Evolutionary conservation across 768 basidiomycete species (phyloP).

Genomic region (Russula brevipes): DNA sequence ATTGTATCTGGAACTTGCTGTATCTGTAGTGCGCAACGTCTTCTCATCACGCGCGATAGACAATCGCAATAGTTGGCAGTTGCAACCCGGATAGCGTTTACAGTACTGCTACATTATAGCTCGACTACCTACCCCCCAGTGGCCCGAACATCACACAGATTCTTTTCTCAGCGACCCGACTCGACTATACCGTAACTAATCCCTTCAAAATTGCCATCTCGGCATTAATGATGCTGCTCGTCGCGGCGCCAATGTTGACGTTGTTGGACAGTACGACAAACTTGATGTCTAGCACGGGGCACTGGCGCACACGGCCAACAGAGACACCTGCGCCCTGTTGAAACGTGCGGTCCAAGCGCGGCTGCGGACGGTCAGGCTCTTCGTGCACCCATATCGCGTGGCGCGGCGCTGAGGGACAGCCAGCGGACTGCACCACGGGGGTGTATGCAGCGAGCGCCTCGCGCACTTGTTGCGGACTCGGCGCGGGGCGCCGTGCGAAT

Average conservation of each 20-base stretch:
- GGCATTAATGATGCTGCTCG: slow-evolving; percentile 94
- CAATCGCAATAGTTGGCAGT: not conserved
- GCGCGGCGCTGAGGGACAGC: slow-evolving; percentile 79
- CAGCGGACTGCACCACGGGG: slow-evolving; percentile 66
- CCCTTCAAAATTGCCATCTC: slow-evolving; percentile 88
- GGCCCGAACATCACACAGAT: not conserved
- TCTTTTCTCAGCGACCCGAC: slow-evolving; percentile 23
- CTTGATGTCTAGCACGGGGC: slow-evolving; percentile 90
- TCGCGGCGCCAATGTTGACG: slow-evolving; percentile 93
- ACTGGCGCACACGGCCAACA: slow-evolving; percentile 88
- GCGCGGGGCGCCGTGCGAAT: slow-evolving; percentile 74
- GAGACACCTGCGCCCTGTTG: slow-evolving; percentile 88
- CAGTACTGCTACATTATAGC: not conserved
- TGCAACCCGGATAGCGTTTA: not conserved
- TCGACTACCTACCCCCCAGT: too few relatives aligned
- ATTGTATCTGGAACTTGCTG: slow-evolving; percentile 15
- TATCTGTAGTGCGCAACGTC: slow-evolving; percentile 7
- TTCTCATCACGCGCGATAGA: not conserved
- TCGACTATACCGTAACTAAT: slow-evolving; percentile 36
- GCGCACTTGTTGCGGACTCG: slow-evolving; percentile 80
- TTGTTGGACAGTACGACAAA: slow-evolving; percentile 92
- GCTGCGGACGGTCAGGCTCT: slow-evolving; percentile 89
- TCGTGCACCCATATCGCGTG: slow-evolving; percentile 90
- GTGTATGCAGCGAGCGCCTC: slow-evolving; percentile 72
- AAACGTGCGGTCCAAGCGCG: slow-evolving; percentile 82